Evolutionary conservation across 148 eudicot genomes (phyloP).

Genomic region (Oxyria digyna): DNA sequence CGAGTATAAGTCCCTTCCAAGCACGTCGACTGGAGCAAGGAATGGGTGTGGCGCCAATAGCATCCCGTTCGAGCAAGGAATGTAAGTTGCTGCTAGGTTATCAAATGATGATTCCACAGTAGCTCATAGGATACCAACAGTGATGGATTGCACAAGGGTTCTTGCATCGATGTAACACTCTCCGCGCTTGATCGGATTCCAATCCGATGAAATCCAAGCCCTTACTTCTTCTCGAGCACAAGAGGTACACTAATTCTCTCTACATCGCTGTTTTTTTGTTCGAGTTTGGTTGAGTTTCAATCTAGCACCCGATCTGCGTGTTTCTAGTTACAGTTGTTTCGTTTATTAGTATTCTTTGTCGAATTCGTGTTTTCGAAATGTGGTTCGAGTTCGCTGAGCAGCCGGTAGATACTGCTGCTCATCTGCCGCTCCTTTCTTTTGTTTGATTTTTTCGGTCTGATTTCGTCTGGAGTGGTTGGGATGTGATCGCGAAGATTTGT

Average conservation of each 20-base stretch:
- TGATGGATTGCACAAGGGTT: too few relatives aligned
- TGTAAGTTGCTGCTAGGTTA: too few relatives aligned
- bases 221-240: constrained; percentile 8
- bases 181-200: background rate
- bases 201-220: background rate
- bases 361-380: background rate
- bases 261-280: background rate
- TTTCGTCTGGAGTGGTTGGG: background rate
- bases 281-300: background rate
- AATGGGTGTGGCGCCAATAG: too few relatives aligned
- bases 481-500: background rate
- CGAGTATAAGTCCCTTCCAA: too few relatives aligned
- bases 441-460: background rate
- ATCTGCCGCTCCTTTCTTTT: background rate
- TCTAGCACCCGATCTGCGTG: background rate
- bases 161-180: too few relatives aligned
- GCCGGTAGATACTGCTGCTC: constrained; percentile 1
- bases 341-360: background rate
- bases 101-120: too few relatives aligned
- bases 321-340: background rate
- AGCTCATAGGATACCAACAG: too few relatives aligned
- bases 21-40: too few relatives aligned
- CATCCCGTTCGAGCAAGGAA: too few relatives aligned
- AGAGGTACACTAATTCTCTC: constrained; percentile 6
- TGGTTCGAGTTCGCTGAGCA: background rate